These are phyloP conservation scores for Petrea volubilis DNA, from an alignment of 257 asterid genomes.

Conservation along the genomic window DNA sequence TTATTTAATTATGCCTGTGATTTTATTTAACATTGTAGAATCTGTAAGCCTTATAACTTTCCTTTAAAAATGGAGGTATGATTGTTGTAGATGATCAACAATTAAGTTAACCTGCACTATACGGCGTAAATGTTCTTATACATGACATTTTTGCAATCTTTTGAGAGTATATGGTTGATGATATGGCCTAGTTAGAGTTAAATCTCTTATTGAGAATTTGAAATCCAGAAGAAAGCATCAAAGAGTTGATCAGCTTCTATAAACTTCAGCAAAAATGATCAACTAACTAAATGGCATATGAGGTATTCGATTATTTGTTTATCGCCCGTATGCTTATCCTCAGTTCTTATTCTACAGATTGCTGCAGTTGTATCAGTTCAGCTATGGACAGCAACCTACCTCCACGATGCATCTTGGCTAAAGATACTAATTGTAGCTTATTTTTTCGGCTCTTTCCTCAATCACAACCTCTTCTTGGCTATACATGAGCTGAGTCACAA, in stretches of 20 bases:
- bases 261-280: background rate
- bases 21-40: too few relatives aligned
- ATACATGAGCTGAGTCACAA: conserved; percentile 95
- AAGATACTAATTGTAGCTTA: conserved; percentile 68
- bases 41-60: too few relatives aligned
- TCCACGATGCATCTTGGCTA: conserved; percentile 60
- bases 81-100: too few relatives aligned
- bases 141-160: background rate
- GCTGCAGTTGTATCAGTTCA: conserved; percentile 74
- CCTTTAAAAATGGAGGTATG: too few relatives aligned
- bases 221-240: background rate
- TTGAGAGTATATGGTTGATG: background rate
- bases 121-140: background rate
- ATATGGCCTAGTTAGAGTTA: background rate
- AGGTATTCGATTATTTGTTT: background rate
- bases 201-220: background rate
- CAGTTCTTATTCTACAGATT: conserved; percentile 45
- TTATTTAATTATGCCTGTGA: too few relatives aligned
- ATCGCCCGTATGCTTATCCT: background rate
- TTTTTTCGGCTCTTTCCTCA: conserved; percentile 91
- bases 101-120: background rate
- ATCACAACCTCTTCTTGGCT: conserved; percentile 94
- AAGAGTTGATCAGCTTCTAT: background rate
- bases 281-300: background rate
- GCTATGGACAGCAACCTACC: conserved; percentile 87